Conservation (phyloP, 2,329 filamentous ascomycete genomes). For the Paraconiothyrium sp. region DNA sequence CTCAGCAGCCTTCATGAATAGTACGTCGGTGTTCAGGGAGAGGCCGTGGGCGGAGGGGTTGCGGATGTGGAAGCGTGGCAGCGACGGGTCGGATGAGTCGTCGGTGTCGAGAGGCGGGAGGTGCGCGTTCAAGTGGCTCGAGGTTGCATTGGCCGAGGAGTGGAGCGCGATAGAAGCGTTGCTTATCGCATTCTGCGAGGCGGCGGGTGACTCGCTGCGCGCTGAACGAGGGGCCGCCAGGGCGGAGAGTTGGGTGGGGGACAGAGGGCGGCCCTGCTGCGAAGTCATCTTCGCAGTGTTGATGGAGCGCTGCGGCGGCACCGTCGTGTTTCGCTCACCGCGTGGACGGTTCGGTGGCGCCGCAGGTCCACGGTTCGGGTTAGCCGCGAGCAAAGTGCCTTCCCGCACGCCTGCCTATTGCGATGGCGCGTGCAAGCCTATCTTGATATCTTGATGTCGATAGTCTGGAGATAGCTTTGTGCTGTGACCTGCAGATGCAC, state of each 20-base stretch:
- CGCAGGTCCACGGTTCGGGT: background rate
- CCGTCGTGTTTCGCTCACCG: constrained; percentile 34
- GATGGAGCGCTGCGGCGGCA: constrained; percentile 37
- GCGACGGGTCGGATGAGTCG: constrained; percentile 39
- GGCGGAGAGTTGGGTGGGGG: constrained; percentile 28
- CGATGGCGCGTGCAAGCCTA: constrained; percentile 4
- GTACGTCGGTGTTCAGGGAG: constrained; percentile 39
- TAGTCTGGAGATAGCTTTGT: background rate
- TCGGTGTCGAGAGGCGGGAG: constrained; percentile 31
- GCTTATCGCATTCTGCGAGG: constrained; percentile 12
- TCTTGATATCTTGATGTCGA: constrained; percentile 10
- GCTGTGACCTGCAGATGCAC: background rate
- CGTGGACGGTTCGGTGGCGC: constrained; percentile 19
- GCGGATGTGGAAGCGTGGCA: constrained; percentile 43
- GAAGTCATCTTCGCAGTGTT: constrained; percentile 41
- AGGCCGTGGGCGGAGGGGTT: constrained; percentile 42
- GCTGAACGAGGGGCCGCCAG: constrained; percentile 24
- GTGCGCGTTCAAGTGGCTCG: constrained; percentile 36
- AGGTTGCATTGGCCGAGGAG: constrained; percentile 30
- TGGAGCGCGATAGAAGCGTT: constrained; percentile 24
- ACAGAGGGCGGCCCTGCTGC: constrained; percentile 27
- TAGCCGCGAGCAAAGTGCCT: background rate
- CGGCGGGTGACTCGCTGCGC: constrained; percentile 15
- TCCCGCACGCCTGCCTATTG: background rate
- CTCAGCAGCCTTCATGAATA: constrained; percentile 22